phyloP scores from a whole-genome alignment of 257 asterid genomes.

The Nicotiana sylvestris region DNA sequence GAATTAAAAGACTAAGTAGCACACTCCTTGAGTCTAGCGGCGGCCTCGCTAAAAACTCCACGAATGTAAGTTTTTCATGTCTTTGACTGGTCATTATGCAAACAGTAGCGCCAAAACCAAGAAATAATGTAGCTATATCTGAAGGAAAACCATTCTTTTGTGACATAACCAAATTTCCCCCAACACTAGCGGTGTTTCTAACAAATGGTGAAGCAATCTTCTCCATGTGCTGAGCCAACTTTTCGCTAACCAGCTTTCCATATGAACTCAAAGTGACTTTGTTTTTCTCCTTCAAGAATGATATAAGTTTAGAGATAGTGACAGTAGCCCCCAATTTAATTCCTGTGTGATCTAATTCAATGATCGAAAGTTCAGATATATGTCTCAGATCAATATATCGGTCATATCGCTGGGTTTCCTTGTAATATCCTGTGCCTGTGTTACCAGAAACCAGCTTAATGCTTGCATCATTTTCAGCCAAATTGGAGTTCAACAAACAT shows the following conservation, averaged over 20 bases:
- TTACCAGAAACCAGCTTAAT: slow-evolving; percentile 60
- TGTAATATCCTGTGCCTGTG: slow-evolving; percentile 66
- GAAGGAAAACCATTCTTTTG: slow-evolving; percentile 66
- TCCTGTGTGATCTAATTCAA: slow-evolving; percentile 32
- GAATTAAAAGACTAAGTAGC: slow-evolving; percentile 50
- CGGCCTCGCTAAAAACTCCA: slow-evolving; percentile 47
- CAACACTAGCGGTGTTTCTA: slow-evolving; percentile 63
- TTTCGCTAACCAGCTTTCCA: slow-evolving; percentile 27
- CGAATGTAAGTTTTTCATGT: slow-evolving; percentile 37
- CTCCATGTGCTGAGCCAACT: slow-evolving; percentile 62
- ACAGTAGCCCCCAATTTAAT: slow-evolving; percentile 62
- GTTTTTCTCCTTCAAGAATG: slow-evolving; percentile 30
- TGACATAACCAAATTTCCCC: slow-evolving; percentile 74
- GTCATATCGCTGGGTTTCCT: slow-evolving; percentile 39
- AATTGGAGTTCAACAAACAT: slow-evolving; percentile 32
- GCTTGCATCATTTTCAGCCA: slow-evolving; percentile 25
- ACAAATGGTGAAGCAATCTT: slow-evolving; percentile 50
- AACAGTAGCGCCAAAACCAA: slow-evolving; percentile 44
- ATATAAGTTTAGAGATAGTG: slow-evolving; percentile 49
- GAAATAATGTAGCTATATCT: slow-evolving; percentile 56
- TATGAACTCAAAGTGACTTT: slow-evolving; percentile 13
- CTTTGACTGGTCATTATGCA: slow-evolving; percentile 29
- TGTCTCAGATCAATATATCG: slow-evolving; percentile 52
- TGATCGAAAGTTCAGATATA: slow-evolving; percentile 48
- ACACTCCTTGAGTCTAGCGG: slow-evolving; percentile 41